A percentile compares a stretch with the other conserved stretches of the same genome.
Conservation (phyloP, 805 yeast genomes). For the Wickerhamiella siamensis region DNA sequence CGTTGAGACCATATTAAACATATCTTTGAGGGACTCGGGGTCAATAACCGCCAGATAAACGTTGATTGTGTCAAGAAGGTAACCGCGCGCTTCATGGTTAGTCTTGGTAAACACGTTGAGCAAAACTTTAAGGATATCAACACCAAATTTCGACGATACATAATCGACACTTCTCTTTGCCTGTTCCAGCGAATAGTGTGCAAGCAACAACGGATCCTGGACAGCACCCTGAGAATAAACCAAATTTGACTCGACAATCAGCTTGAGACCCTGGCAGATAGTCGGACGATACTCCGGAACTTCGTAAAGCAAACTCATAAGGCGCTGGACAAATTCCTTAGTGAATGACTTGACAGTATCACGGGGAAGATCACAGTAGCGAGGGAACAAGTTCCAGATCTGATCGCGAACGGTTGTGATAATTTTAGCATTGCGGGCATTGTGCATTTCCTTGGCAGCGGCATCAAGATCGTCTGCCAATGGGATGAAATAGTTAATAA, state of each 20-base stretch:
- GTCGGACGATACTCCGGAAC: slow-evolving; percentile 60
- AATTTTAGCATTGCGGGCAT: slow-evolving; percentile 56
- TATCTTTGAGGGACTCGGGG: slow-evolving; percentile 48
- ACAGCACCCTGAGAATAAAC: slow-evolving; percentile 44
- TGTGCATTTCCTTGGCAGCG: slow-evolving; percentile 16
- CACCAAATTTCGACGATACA: slow-evolving; percentile 38
- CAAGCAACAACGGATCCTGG: slow-evolving; percentile 45
- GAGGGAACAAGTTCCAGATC: slow-evolving; percentile 82
- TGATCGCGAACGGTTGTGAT: slow-evolving; percentile 80
- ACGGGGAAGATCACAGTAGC: slow-evolving; percentile 71
- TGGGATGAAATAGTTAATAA: slow-evolving; percentile 52
- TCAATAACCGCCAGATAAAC: slow-evolving; percentile 59
- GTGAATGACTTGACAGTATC: slow-evolving; percentile 55
- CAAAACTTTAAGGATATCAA: slow-evolving; percentile 70
- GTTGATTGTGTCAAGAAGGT: slow-evolving; percentile 74
- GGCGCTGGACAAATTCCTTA: slow-evolving; percentile 60
- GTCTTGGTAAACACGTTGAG: slow-evolving; percentile 92
- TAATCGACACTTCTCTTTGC: slow-evolving; percentile 47
- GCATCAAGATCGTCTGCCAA: slow-evolving; percentile 26
- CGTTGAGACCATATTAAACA: slow-evolving; percentile 77
- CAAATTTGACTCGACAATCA: slow-evolving; percentile 62
- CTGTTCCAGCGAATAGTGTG: slow-evolving; percentile 42
- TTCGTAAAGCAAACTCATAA: slow-evolving; percentile 63
- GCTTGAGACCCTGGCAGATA: slow-evolving; percentile 70
- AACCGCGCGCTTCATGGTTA: slow-evolving; percentile 63